Evolutionary conservation across 192 early-diverging fungal genomes (phyloP), one percentile per base, ranked within the genome.

Genomic region (Backusella liffmaniae): DNA sequence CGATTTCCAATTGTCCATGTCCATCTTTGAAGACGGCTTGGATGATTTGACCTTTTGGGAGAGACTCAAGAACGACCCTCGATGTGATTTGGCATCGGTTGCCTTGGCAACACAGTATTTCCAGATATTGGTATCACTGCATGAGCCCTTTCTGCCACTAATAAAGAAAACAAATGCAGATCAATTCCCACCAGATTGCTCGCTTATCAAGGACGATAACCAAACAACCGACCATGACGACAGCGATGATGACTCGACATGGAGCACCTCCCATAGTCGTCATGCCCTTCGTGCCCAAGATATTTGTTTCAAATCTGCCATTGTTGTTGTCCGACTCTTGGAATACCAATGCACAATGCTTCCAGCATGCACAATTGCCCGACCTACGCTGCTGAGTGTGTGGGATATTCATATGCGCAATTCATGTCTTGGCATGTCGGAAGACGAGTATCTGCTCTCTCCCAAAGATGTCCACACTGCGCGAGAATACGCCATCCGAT

Each of bases 371-470:
- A 41, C 67, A 3, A 51, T 78, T 15, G n/a, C 65, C 0, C 51
- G 69, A 29, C 66, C 77, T 0, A 42, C 34, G 5, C 46, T 78
- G 13, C 7, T 68, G 6, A 32, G 66, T 36, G 67, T 67, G 18
- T 78, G 77, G 77, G 77, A 78, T 44, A 69, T 74, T 4, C 66
- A 69, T 4, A 39, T 78, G 36, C 44, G 72, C 3, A 74, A 74
- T 10, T n/a, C 77, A 0, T 73, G 69, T 12, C 32, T 77, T 16
- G 76, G 76, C 42, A 70, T 73, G 36, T 30, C 70, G 12, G 29
- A 51, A 23, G 26, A 21, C 8, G 72, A 74, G 8, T 46, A 21
- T 32, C 13, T 39, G 0, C 26, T 78, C 0, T 13, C 66, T 0
- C 32, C 67, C 5, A 9, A 51, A 12, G 41, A 67, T 1, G 49